Base-by-base conservation (phyloP, 805 yeast species). In the Candida silvicultrix region DNA sequence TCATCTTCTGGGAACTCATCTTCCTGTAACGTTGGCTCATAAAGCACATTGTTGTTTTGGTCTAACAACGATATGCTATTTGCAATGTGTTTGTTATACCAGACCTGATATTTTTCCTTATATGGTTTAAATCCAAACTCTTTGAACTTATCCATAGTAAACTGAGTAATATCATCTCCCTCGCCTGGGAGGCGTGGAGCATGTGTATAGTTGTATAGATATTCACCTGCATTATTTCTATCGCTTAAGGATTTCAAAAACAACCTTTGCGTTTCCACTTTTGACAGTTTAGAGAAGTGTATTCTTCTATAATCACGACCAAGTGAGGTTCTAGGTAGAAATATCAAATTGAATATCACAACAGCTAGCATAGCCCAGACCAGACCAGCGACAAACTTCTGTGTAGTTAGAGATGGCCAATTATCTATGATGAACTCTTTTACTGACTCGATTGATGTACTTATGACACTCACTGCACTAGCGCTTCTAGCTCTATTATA, bases 291-390 rank as follows among this genome's bases (percentile, higher is more conserved):
- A 32, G 80, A 73, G 29, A 83, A 81, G 63, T 88, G 87, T 52
- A 87, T 62, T 42, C 96, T 67, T 55, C 92, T 74, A 56, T 85
- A 78, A 63, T 90, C 97, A 52, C 96, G 69, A 42, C 85, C 79
- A 18, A 88, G 67, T 2, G 96, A 86, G 1, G 97, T 87, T 47
- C 96, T 65, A 2, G 96, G 97, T 15, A 89, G 69, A 60, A 89
- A 89, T 0, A 83, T 78, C 42, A 87, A 68, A 37, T 85, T 78
- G 58, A 85, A 80, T 40, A 44, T 57, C 25, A 35, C 61, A 15
- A 53, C 63, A 43, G 44, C 62, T 16, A 56, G 37, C 2, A 55
- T 4, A 1, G 56, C 60, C 61, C 61, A 59, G 3, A 56, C 36
- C 2, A 53, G 31, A 6, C 54, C 51, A 0, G 61, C 62, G 4